A percentile compares a stretch with the other conserved stretches of the same genome.
Conservation (phyloP, 2,329 filamentous ascomycete genomes). For the Leptographium procerum region DNA sequence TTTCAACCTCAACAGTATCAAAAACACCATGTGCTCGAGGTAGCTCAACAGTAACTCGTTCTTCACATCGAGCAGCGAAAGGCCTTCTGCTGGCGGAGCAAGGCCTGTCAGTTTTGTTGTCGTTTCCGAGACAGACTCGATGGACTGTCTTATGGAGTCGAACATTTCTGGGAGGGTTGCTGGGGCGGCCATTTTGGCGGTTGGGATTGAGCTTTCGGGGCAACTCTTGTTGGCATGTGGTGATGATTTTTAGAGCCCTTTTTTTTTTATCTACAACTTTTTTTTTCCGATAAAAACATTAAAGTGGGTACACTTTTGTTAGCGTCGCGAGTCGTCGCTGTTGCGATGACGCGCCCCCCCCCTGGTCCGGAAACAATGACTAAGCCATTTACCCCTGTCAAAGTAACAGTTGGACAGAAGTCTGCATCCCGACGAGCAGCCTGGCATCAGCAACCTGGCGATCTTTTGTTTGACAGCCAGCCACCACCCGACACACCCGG, state of each 20-base stretch:
- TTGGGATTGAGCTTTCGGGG: neutral
- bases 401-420: neutral
- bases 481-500: neutral
- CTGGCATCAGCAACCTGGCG: conserved; percentile 1
- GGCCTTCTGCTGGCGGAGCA: conserved; percentile 69
- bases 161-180: conserved; percentile 33
- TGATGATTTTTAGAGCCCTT: neutral
- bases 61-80: conserved; percentile 90
- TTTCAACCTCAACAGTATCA: conserved; percentile 72
- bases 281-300: conserved; percentile 8
- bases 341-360: conserved; percentile 1
- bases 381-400: neutral
- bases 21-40: conserved; percentile 83
- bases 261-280: neutral
- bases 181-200: conserved; percentile 17
- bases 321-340: neutral
- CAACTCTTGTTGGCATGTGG: neutral
- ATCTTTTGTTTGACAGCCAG: neutral
- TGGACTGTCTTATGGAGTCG: conserved; percentile 44
- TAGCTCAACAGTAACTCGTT: conserved; percentile 97
- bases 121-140: conserved; percentile 54
- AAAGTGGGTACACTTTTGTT: neutral
- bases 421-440: neutral
- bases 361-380: neutral
- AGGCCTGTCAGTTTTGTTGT: conserved; percentile 51